These are phyloP conservation scores for Carpinus viminea DNA, from an alignment of 306 rosid genomes.

Conservation along the genomic window DNA sequence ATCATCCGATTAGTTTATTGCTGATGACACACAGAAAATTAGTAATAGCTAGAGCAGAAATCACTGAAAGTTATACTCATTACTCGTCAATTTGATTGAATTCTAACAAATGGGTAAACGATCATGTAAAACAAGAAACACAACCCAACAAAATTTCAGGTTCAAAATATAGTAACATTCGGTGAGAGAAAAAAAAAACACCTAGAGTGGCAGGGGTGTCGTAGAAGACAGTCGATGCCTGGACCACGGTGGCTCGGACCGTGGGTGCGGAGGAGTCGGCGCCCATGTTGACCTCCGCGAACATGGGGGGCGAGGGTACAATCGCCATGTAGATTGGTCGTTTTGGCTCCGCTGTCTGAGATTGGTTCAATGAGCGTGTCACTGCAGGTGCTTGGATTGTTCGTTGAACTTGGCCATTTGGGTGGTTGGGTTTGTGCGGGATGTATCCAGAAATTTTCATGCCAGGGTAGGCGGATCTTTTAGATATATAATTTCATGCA, in stretches of 20 bases:
- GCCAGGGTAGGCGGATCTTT: neutral
- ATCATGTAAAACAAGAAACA: conserved; percentile 9
- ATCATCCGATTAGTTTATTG: neutral
- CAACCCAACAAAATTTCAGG: neutral
- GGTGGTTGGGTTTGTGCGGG: neutral
- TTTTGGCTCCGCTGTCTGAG: neutral
- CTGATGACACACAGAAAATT: neutral
- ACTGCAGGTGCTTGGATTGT: no score
- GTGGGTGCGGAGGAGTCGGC: conserved; percentile 52
- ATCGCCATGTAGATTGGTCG: conserved; percentile 45
- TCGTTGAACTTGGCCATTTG: neutral
- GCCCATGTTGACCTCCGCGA: conserved; percentile 80
- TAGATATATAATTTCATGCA: no score
- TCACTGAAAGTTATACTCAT: neutral
- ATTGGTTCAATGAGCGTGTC: neutral
- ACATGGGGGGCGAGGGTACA: conserved; percentile 36
- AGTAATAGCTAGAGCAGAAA: neutral
- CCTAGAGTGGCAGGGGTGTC: conserved; percentile 92
- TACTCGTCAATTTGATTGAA: neutral
- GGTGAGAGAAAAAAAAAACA: neutral
- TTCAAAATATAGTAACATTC: neutral
- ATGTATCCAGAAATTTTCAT: neutral
- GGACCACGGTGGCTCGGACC: conserved; percentile 87
- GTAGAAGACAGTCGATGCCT: conserved; percentile 89
- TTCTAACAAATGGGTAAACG: neutral